Base-by-base conservation (phyloP, 352 stramenopile species). In the Phytopythium ostracodes region DNA sequence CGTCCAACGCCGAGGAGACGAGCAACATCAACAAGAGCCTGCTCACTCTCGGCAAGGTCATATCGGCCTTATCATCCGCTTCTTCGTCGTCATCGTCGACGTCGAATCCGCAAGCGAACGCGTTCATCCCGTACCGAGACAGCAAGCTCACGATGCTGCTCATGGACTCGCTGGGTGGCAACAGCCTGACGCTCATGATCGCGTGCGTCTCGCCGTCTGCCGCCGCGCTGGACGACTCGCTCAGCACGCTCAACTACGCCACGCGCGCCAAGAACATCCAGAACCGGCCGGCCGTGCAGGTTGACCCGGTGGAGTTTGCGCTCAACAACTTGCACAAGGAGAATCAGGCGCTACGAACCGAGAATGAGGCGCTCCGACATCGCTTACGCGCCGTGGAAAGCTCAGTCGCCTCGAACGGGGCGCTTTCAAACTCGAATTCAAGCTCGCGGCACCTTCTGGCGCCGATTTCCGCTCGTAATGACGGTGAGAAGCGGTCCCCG, bases 81-180 rank as follows among this genome's bases (percentile, higher is more conserved):
- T 38, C 50, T 11, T 40, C 27, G 15, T 10, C 24, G 43, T 20
- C 27, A 22, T 22, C 17, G 40, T 24, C 40, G 40, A 24, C 17
- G 17, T n/a, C 40, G 18, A 57, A 46, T 20, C 17, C 50, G 17
- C 27, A 56, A 35, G 81, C 84, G 43, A 62, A 67, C 17, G 72
- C 63, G 36, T 87, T 90, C 60, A 87, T 94, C 20, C 87, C 87
- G 27, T 96, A 94, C 57, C 71, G 85, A 24, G 87, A 96, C 63
- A 92, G 80, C 59, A 94, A 93, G 42, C 77, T 96, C 20, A 96
- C 87, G 31, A 93, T 92, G 66, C 66, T 94, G 36, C 70, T 96
- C 44, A 93, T 94, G 82, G 79, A 93, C 46, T 94, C 82, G 6
- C 76, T 94, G 0, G 85, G 87, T 25, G 88, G 88, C 33, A 87